Evolutionary conservation across 140 eudicot genomes (phyloP), one percentile per base, ranked within the genome.

Genomic region (Oenanthe javanica): DNA sequence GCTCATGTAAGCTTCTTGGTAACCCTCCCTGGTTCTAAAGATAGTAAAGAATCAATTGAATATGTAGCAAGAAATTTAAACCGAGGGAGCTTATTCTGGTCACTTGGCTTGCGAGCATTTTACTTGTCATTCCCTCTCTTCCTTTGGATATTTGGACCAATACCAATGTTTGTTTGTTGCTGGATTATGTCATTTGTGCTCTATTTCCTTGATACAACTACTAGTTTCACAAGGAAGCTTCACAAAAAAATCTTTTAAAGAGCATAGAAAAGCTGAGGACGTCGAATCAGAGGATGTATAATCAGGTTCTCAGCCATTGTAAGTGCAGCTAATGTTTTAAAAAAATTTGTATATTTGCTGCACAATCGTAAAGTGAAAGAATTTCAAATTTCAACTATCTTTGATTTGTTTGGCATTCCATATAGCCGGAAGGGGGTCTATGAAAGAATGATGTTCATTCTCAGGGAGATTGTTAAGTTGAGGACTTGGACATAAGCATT

Each of bases 111-210:
- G 74, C 84, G 97, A 79, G 98, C 98, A 15, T 93, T 87, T 79
- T 93, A 93, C 86, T 85, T 91, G 55, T 91, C 98, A 9, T 93
- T 93, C 80, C 98, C 98, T 61, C 93, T 93, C 18, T 91, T 93
- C 81, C 89, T 93, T 59, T 93, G 97, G 98, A 83, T 93, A 31
- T 93, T 93, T 82, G 98, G 98, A 7, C 97, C 97, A 11, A 93
- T 91, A 71, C 97, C 98, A 64, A 88, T 93, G 98, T 87, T 93
- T 23, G 78, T 86, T 6, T 91, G 93, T 79, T 93, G 92, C 84
- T 83, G 85, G 55, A 67, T 86, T 18, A 84, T 93, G 97, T 79
- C 90, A 25, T 82, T 87, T 61, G 85, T 91, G 78, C 90, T 93
- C 45, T 93, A 93, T 82, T 91, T 93, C 86, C 81, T 93, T 90